These are phyloP conservation scores for Myochromella boudieri DNA, from an alignment of 768 basidiomycete species.

Conservation along the genomic window DNA sequence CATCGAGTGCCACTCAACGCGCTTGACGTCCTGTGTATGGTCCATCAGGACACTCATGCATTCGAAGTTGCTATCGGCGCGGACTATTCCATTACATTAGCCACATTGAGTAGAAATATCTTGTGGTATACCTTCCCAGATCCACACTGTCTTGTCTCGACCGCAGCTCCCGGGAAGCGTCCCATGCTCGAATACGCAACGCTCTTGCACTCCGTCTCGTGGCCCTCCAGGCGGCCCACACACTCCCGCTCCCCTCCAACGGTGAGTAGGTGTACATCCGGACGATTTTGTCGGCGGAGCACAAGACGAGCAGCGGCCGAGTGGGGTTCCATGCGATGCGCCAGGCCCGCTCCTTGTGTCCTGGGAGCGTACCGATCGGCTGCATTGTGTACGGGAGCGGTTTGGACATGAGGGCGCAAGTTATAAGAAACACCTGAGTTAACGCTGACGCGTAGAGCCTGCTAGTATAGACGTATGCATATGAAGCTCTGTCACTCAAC, in stretches of 20 bases:
- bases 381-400: background rate
- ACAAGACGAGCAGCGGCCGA: constrained; percentile 83
- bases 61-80: constrained; percentile 91
- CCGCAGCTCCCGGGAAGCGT: constrained; percentile 90
- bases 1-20: constrained; percentile 93
- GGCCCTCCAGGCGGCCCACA: constrained; percentile 83
- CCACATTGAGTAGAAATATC: constrained; percentile 3
- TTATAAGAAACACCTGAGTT: too few species aligned
- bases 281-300: constrained; percentile 92
- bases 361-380: background rate
- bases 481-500: too few species aligned
- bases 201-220: constrained; percentile 95
- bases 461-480: too few species aligned
- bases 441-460: too few species aligned
- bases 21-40: constrained; percentile 95
- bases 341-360: constrained; percentile 60
- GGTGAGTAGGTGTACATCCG: constrained; percentile 71
- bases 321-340: constrained; percentile 85
- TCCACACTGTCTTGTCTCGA: constrained; percentile 97
- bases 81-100: constrained; percentile 49
- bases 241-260: constrained; percentile 80
- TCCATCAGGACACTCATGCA: constrained; percentile 96
- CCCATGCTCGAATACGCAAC: constrained; percentile 79
- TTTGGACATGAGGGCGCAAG: too few species aligned
- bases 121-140: constrained; percentile 85